Conservation (phyloP, 2,329 filamentous ascomycete species). For the Diplodia seriata region DNA sequence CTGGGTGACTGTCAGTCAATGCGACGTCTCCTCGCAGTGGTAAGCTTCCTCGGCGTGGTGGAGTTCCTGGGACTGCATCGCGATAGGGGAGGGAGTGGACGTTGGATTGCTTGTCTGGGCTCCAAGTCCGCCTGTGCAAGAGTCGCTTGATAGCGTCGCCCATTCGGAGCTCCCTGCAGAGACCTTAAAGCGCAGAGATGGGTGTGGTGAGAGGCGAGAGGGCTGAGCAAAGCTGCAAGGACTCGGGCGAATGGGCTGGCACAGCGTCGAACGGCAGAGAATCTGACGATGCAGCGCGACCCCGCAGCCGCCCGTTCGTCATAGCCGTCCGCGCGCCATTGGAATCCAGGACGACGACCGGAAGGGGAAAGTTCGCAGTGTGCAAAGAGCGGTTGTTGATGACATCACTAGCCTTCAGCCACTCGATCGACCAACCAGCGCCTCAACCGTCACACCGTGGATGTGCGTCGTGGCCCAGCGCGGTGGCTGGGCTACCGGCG, state of each 20-base stretch:
- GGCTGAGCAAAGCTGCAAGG: constrained; percentile 4
- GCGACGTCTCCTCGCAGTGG: constrained; percentile 8
- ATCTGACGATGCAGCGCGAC: background rate
- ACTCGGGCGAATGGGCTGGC: background rate
- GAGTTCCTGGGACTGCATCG: background rate
- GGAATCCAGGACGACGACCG: constrained; percentile 3
- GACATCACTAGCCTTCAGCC: constrained; percentile 15
- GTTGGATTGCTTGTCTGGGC: constrained; percentile 20
- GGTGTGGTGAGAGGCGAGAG: background rate
- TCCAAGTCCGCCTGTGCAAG: constrained; percentile 17
- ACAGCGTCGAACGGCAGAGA: background rate
- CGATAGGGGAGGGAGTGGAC: constrained; percentile 6
- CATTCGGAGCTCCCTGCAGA: constrained; percentile 9
- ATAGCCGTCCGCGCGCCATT: background rate
- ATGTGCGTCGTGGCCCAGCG: background rate
- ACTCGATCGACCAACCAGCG: background rate
- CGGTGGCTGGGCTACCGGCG: background rate
- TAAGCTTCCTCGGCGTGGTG: constrained; percentile 1
- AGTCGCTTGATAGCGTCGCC: constrained; percentile 21
- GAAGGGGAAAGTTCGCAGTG: constrained; percentile 7
- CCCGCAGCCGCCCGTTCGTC: constrained; percentile 16
- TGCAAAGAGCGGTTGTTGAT: constrained; percentile 6
- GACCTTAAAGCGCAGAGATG: background rate
- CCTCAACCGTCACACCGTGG: constrained; percentile 22
- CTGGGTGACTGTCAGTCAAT: background rate